A percentile compares a stretch with the other conserved stretches of the same genome.
Evolutionary conservation across 1,284 basidiomycete genomes (phyloP).

Genomic region (Cryptococcus hybrid): DNA sequence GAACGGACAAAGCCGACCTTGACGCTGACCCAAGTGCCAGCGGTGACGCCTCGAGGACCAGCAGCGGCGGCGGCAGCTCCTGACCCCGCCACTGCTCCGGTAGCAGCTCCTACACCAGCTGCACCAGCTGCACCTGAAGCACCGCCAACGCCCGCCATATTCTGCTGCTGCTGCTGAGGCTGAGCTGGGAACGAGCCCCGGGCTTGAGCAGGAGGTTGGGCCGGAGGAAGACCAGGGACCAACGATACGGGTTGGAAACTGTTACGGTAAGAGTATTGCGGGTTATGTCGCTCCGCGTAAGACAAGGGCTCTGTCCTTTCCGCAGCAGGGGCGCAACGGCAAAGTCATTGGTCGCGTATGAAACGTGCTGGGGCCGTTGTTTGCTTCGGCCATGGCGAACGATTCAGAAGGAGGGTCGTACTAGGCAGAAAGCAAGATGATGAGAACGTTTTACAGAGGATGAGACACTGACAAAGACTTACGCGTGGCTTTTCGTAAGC

Average conservation of each 20-base stretch:
- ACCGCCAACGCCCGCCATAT: constrained; percentile 5
- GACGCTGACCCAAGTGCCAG: constrained; percentile 44
- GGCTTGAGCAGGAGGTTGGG: background rate
- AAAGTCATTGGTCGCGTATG: constrained; percentile 10
- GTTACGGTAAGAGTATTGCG: constrained; percentile 10
- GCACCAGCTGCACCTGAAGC: constrained; percentile 15
- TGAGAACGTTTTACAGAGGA: background rate
- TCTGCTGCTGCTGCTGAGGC: background rate
- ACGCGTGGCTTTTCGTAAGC: constrained; percentile 35
- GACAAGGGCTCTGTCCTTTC: background rate
- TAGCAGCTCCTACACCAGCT: constrained; percentile 13
- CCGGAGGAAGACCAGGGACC: background rate
- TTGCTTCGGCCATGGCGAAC: constrained; percentile 32
- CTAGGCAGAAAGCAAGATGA: constrained; percentile 5
- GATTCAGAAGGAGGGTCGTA: constrained; percentile 30
- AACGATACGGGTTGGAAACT: constrained; percentile 1
- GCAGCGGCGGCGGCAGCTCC: constrained; percentile 3
- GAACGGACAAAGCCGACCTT: constrained; percentile 47
- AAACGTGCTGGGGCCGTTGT: constrained; percentile 7
- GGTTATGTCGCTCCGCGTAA: constrained; percentile 14
- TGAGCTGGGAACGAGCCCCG: background rate
- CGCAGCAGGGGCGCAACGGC: constrained; percentile 4
- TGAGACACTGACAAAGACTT: constrained; percentile 7
- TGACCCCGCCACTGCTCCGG: constrained; percentile 2
- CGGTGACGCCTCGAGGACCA: constrained; percentile 21